Conservation (phyloP, 2,329 filamentous ascomycete species). For the Sporothrix dimorphospora region DNA sequence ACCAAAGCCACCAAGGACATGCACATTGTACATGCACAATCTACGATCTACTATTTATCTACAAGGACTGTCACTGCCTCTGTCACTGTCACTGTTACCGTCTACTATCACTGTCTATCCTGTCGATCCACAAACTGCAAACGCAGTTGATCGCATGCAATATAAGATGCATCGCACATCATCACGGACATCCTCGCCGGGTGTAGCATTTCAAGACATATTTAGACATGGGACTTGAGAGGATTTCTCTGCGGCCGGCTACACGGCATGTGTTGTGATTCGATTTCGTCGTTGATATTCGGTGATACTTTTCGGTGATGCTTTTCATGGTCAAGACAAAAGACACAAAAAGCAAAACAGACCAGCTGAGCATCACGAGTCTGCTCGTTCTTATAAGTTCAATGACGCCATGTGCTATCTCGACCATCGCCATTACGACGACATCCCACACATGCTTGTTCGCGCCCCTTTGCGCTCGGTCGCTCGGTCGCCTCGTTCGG, state of each 20-base stretch:
- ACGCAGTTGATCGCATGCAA: background rate
- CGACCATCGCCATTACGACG: too few species aligned
- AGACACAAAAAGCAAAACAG: background rate
- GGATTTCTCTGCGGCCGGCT: background rate
- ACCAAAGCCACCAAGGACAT: background rate
- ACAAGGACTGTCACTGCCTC: background rate
- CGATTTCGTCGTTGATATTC: background rate
- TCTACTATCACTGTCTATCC: background rate
- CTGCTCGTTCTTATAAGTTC: background rate
- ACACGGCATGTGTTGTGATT: background rate
- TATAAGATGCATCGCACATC: background rate
- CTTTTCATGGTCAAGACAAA: background rate
- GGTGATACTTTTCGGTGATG: background rate
- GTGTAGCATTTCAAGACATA: background rate
- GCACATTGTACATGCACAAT: background rate
- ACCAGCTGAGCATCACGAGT: background rate
- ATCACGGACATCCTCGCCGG: background rate
- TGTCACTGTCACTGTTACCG: background rate
- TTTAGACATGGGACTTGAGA: too few species aligned
- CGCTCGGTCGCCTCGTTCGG: background rate
- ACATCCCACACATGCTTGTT: background rate
- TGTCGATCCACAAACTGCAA: background rate
- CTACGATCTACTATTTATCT: background rate
- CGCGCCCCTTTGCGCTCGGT: background rate
- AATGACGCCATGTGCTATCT: slow-evolving; percentile 15